These are phyloP conservation scores for Russula abietina DNA, from an alignment of 768 basidiomycete species.

Conservation along the genomic window DNA sequence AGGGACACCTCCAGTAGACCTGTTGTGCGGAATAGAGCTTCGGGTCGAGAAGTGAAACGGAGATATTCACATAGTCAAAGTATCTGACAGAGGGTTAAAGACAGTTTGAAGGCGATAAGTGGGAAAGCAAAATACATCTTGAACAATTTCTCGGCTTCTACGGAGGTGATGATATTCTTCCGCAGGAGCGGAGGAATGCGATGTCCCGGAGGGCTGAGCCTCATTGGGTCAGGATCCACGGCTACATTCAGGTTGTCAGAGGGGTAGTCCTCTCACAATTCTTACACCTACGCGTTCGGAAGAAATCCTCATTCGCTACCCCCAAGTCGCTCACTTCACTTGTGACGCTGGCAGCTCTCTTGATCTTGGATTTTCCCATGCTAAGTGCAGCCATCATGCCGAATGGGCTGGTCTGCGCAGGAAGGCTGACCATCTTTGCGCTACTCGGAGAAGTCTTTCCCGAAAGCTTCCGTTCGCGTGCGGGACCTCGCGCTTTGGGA, in stretches of 20 bases:
- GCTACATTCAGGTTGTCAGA: slow-evolving; percentile 4
- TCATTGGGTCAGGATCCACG: slow-evolving; percentile 11
- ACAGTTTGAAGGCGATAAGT: neutral
- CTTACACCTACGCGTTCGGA: slow-evolving; percentile 37
- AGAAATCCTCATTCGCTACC: slow-evolving; percentile 64
- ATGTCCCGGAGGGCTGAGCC: slow-evolving; percentile 18
- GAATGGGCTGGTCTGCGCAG: slow-evolving; percentile 58
- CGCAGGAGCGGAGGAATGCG: slow-evolving; percentile 18
- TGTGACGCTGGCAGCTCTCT: slow-evolving; percentile 23
- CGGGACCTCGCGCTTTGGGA: slow-evolving; percentile 35
- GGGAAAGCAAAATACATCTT: slow-evolving; percentile 19
- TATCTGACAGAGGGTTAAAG: slow-evolving; percentile 18
- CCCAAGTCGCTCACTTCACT: slow-evolving; percentile 30
- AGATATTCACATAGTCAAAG: slow-evolving; percentile 73
- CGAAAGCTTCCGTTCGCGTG: slow-evolving; percentile 19
- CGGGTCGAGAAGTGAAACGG: slow-evolving; percentile 77
- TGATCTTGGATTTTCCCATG: slow-evolving; percentile 36
- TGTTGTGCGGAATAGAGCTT: slow-evolving; percentile 78
- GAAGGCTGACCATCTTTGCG: slow-evolving; percentile 52
- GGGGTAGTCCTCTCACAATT: neutral
- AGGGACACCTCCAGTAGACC: slow-evolving; percentile 79
- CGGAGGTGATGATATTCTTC: slow-evolving; percentile 24
- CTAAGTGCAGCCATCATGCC: slow-evolving; percentile 69
- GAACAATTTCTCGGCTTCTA: slow-evolving; percentile 24
- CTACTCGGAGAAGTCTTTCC: slow-evolving; percentile 30